Conservation (phyloP, 225 moss, liverwort and hornwort genomes). For the Pseudoscleropodium purum region DNA sequence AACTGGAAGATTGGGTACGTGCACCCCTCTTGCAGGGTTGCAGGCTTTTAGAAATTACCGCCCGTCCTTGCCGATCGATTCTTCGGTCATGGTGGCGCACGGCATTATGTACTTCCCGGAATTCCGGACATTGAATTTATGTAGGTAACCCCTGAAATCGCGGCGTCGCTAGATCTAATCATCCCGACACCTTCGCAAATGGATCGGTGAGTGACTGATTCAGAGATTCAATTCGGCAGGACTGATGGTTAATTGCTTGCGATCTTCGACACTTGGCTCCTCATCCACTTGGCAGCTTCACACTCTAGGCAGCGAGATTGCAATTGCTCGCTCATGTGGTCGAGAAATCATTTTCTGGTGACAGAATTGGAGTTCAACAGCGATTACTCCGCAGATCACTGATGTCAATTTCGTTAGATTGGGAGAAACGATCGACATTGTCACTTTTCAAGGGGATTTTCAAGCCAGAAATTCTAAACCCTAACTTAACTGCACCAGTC, state of each 20-base stretch:
- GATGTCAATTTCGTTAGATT: neutral
- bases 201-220: neutral
- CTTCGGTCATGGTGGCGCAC: neutral
- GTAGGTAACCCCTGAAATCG: neutral
- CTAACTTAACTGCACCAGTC: neutral
- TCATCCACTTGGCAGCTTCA: neutral
- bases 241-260: neutral
- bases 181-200: neutral
- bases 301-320: neutral
- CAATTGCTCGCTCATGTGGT: neutral
- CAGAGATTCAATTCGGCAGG: neutral
- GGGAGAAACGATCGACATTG: neutral
- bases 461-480: neutral
- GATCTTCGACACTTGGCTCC: no score
- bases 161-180: neutral
- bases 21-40: no score
- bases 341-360: neutral
- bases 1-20: neutral
- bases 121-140: neutral
- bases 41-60: no score
- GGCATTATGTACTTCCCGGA: neutral
- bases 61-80: neutral
- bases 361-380: neutral
- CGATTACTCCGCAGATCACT: neutral
- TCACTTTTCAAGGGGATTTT: neutral